These are phyloP conservation scores for Azolla pinnata DNA, from an alignment of 75 land plant genomes.

Conservation along the genomic window DNA sequence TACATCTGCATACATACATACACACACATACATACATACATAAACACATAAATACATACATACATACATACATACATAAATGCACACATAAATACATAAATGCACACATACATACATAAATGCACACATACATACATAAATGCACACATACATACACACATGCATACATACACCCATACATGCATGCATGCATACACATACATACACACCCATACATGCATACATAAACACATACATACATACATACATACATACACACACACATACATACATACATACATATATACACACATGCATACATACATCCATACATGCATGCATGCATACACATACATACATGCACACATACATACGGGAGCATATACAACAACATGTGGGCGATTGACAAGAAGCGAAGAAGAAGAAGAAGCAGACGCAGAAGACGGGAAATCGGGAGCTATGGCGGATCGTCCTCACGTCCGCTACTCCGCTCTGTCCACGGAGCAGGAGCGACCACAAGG, in stretches of 20 bases:
- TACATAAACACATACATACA: not conserved
- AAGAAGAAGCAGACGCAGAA: not conserved
- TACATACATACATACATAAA: not conserved
- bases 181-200: not conserved
- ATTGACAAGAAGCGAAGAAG: not conserved
- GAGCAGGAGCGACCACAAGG: constrained; percentile 24
- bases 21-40: not conserved
- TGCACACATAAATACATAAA: not conserved
- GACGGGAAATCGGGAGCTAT: constrained; percentile 13
- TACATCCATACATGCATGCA: too few relatives aligned
- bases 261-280: not conserved
- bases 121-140: not conserved
- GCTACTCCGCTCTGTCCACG: constrained; percentile 40
- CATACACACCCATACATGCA: not conserved
- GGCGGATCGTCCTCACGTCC: constrained; percentile 49
- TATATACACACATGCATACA: not conserved
- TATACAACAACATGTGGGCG: not conserved
- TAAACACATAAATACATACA: not conserved
- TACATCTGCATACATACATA: not conserved
- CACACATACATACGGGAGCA: too few relatives aligned
- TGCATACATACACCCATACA: not conserved
- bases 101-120: not conserved
- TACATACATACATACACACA: not conserved
- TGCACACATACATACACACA: not conserved
- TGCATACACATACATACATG: too few relatives aligned